Evolutionary conservation across 257 asterid species (phyloP).

Genomic region (Catharanthus roseus): DNA sequence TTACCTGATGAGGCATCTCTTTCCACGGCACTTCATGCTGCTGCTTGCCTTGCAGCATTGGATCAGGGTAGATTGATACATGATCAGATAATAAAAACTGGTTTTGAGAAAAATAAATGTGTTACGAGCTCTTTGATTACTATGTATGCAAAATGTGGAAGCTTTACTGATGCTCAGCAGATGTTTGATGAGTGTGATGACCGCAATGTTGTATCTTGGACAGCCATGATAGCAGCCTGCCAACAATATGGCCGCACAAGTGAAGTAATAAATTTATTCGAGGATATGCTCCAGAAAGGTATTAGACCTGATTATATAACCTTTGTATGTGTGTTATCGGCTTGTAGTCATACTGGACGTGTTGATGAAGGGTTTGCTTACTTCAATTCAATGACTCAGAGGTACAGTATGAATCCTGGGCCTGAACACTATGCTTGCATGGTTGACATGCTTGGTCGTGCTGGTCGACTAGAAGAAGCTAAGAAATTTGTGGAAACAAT

Average conservation of each 20-base stretch:
- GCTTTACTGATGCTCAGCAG: constrained; percentile 33
- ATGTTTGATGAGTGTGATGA: constrained; percentile 30
- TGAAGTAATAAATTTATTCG: constrained; percentile 36
- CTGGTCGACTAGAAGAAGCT: constrained; percentile 42
- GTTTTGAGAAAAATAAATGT: constrained; percentile 26
- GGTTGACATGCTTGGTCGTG: constrained; percentile 53
- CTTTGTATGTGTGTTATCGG: constrained; percentile 42
- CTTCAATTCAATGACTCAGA: constrained; percentile 30
- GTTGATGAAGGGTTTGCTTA: constrained; percentile 37
- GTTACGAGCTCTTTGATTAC: constrained; percentile 38
- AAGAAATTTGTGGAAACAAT: constrained; percentile 31
- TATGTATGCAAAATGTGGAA: constrained; percentile 51
- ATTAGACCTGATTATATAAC: constrained; percentile 42
- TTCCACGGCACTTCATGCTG: constrained; percentile 43
- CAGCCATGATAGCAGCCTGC: constrained; percentile 43
- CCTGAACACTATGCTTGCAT: constrained; percentile 46
- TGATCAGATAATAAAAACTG: constrained; percentile 31
- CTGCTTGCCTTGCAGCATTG: constrained; percentile 31
- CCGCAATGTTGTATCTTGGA: constrained; percentile 45
- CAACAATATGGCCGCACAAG: constrained; percentile 41
- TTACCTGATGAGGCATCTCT: constrained; percentile 38
- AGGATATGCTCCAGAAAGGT: constrained; percentile 31
- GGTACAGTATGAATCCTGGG: constrained; percentile 29
- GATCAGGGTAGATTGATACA: constrained; percentile 37
- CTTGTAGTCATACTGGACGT: constrained; percentile 44